Evolutionary conservation across 371 early-diverging fungal species (phyloP).

Genomic region (Syncephalis plumigaleata): DNA sequence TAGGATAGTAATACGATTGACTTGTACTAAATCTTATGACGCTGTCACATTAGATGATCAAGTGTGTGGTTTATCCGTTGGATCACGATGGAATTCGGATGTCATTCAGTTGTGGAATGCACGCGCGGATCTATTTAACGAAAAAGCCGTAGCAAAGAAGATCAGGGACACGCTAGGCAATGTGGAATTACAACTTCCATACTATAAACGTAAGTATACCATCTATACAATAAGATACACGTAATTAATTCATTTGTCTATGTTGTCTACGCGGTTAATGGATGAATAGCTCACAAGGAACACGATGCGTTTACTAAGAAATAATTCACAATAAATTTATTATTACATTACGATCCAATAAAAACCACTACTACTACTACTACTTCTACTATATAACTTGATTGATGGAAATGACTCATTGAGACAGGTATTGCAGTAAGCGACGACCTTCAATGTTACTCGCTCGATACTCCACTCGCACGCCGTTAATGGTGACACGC

Average conservation of each 20-base stretch:
- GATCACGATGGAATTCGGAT: slow-evolving; percentile 33
- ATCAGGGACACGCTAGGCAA: slow-evolving; percentile 19
- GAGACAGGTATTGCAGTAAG: too few species aligned
- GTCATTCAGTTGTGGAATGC: slow-evolving; percentile 46
- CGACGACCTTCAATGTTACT: too few species aligned
- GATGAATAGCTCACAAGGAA: slow-evolving; percentile 20
- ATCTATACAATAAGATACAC: background rate
- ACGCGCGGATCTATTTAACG: slow-evolving; percentile 16
- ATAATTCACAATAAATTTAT: background rate
- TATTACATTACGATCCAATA: too few species aligned
- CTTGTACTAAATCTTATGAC: background rate
- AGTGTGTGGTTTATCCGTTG: slow-evolving; percentile 38
- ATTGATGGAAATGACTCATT: too few species aligned
- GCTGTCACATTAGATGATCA: slow-evolving; percentile 31
- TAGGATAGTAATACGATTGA: background rate
- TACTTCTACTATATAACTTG: too few species aligned
- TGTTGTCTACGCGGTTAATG: background rate
- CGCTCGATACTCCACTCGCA: too few species aligned
- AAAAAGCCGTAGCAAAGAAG: slow-evolving; percentile 19
- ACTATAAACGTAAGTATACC: slow-evolving; percentile 32
- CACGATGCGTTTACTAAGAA: slow-evolving; percentile 21
- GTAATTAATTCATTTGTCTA: too few species aligned
- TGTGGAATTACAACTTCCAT: slow-evolving; percentile 30
- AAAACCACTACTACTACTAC: too few species aligned
- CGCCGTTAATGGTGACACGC: too few species aligned